Evolutionary conservation across 164 flowering plant genomes (phyloP).

Genomic region (Dillenia suffruticosa): DNA sequence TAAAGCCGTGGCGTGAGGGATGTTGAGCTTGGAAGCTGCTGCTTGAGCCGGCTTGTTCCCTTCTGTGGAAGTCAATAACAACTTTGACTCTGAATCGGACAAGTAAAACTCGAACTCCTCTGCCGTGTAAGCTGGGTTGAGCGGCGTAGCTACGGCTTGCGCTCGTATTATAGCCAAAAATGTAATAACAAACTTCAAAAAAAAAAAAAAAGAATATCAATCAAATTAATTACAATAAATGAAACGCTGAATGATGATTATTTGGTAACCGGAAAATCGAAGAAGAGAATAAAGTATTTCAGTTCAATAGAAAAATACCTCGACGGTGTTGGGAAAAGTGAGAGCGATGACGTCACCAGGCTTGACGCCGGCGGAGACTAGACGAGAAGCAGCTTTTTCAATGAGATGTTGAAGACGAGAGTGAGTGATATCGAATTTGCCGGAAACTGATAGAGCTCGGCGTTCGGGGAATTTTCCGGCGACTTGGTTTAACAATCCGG

Average conservation of each 20-base stretch:
- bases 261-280: no score
- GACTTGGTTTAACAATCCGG: constrained; percentile 47
- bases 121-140: constrained; percentile 81
- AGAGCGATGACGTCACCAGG: constrained; percentile 88
- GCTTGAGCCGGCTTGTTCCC: constrained; percentile 58
- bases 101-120: constrained; percentile 95
- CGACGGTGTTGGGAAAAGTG: constrained; percentile 81
- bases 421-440: constrained; percentile 65
- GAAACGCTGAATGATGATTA: not conserved
- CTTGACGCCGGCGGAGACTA: constrained; percentile 46
- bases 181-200: constrained; percentile 66
- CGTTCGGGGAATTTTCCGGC: constrained; percentile 47
- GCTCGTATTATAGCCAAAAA: constrained; percentile 83
- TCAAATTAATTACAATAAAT: not conserved
- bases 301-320: constrained; percentile 34
- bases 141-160: constrained; percentile 83
- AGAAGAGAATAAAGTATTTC: no score
- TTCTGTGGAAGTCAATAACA: constrained; percentile 50
- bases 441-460: constrained; percentile 67
- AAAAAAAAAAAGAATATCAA: not conserved
- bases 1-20: constrained; percentile 48
- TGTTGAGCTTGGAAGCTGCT: constrained; percentile 71
- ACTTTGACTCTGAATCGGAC: constrained; percentile 83
- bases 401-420: constrained; percentile 46
- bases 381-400: constrained; percentile 57